Evolutionary conservation across 169 alveolate genomes (phyloP).

Genomic region (Cryptosporidium sp.): DNA sequence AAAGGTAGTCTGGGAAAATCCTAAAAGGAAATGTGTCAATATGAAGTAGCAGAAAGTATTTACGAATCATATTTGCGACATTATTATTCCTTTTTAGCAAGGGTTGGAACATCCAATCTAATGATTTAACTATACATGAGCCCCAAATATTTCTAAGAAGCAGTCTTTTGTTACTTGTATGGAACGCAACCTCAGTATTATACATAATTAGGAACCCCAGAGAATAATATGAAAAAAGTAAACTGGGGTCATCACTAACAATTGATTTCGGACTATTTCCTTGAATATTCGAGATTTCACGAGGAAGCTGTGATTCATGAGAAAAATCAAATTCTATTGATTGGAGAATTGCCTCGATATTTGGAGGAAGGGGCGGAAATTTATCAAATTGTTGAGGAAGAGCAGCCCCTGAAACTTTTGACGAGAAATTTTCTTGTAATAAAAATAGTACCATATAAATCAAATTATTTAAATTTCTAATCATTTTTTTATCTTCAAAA

Average conservation of each 20-base stretch:
- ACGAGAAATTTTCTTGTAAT: conserved; percentile 38
- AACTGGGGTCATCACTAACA: conserved; percentile 66
- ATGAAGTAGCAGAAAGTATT: conserved; percentile 61
- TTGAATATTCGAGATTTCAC: neutral
- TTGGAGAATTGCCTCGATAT: conserved; percentile 67
- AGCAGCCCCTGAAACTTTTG: conserved; percentile 34
- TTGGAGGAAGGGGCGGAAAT: conserved; percentile 67
- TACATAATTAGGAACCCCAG: conserved; percentile 68
- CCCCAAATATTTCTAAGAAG: conserved; percentile 51
- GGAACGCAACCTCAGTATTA: conserved; percentile 38
- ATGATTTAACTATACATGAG: conserved; percentile 22
- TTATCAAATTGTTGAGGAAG: conserved; percentile 42
- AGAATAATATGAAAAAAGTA: conserved; percentile 66
- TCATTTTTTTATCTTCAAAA: conserved; percentile 48
- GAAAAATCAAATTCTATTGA: conserved; percentile 40
- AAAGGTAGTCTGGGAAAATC: conserved; percentile 61
- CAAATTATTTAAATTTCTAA: conserved; percentile 29
- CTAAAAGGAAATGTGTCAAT: conserved; percentile 72
- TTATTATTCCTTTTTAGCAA: conserved; percentile 48
- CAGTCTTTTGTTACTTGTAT: conserved; percentile 31
- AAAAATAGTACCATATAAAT: conserved; percentile 46
- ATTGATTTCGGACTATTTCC: conserved; percentile 35
- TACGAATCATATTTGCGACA: conserved; percentile 66
- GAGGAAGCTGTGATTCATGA: neutral
- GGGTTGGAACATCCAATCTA: conserved; percentile 68